These are phyloP conservation scores for Cryptosporidium parvum DNA, from an alignment of 169 alveolate genomes.

Conservation along the genomic window DNA sequence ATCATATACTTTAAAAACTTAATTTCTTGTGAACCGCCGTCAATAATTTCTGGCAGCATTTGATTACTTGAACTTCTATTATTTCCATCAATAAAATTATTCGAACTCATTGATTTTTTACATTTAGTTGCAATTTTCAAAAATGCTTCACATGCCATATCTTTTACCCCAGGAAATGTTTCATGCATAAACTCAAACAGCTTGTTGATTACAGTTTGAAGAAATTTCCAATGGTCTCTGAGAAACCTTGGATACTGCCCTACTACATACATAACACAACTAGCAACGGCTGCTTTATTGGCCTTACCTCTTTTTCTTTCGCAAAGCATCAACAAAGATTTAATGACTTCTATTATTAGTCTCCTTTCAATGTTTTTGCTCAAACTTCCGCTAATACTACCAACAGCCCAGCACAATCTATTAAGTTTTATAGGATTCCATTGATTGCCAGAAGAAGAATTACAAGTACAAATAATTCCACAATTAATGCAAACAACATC, in stretches of 20 bases:
- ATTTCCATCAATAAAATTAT: slow-evolving; percentile 53
- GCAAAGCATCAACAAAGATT: slow-evolving; percentile 93
- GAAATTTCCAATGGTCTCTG: slow-evolving; percentile 95
- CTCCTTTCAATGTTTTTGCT: slow-evolving; percentile 93
- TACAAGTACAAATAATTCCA: slow-evolving; percentile 52
- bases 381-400: slow-evolving; percentile 98
- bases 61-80: background rate
- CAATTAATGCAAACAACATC: slow-evolving; percentile 60
- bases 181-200: slow-evolving; percentile 99
- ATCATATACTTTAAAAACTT: slow-evolving; percentile 67
- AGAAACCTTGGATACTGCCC: slow-evolving; percentile 99
- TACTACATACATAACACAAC: slow-evolving; percentile 97
- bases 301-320: slow-evolving; percentile 97
- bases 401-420: slow-evolving; percentile 95
- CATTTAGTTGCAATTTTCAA: slow-evolving; percentile 93
- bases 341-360: slow-evolving; percentile 93
- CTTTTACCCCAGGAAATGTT: slow-evolving; percentile 98
- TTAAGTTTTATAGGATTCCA: slow-evolving; percentile 89
- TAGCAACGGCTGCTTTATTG: slow-evolving; percentile 95
- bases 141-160: slow-evolving; percentile 98
- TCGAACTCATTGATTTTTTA: slow-evolving; percentile 85
- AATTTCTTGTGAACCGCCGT: slow-evolving; percentile 2
- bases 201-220: slow-evolving; percentile 97
- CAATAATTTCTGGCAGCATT: slow-evolving; percentile 18
- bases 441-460: slow-evolving; percentile 68